Evolutionary conservation across 2,329 filamentous ascomycete species (phyloP).

Genomic region (Mariannaea elegans): DNA sequence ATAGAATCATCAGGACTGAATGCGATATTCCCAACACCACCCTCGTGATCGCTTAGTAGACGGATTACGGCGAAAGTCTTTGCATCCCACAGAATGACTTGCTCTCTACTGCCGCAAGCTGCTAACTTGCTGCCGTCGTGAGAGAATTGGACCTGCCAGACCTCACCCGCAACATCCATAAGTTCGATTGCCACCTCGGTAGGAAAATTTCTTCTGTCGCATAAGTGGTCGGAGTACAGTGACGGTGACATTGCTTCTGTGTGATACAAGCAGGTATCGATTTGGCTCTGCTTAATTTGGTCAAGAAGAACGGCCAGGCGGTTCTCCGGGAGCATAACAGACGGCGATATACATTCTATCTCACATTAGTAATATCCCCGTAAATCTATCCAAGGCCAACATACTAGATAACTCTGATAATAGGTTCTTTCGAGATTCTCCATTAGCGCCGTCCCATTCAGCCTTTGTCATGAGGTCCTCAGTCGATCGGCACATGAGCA

Average conservation of each 20-base stretch:
- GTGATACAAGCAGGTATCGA: conserved; percentile 87
- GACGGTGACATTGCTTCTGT: conserved; percentile 82
- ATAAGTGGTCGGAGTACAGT: conserved; percentile 87
- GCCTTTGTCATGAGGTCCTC: conserved; percentile 81
- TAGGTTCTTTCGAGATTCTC: conserved; percentile 76
- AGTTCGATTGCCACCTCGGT: conserved; percentile 76
- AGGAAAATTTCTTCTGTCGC: conserved; percentile 83
- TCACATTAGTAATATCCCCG: conserved; percentile 1
- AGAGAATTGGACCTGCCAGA: conserved; percentile 93
- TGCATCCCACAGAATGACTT: conserved; percentile 85
- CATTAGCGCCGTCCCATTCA: conserved; percentile 84
- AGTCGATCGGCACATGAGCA: conserved; percentile 86
- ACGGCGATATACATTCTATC: conserved; percentile 88
- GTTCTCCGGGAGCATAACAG: conserved; percentile 95
- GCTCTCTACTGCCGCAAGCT: conserved; percentile 79
- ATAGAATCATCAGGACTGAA: conserved; percentile 94
- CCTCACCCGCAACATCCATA: conserved; percentile 78
- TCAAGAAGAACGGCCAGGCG: conserved; percentile 83
- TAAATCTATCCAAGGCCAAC: conserved; percentile 37
- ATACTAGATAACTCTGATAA: conserved; percentile 86
- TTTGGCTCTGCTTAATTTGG: conserved; percentile 85
- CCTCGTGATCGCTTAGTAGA: conserved; percentile 70
- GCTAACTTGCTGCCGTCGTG: conserved; percentile 85
- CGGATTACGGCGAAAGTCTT: conserved; percentile 72
- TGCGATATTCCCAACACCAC: conserved; percentile 79